These are phyloP conservation scores for Rhododendron ferrugineum DNA, from an alignment of 148 eudicot species.

Conservation along the genomic window DNA sequence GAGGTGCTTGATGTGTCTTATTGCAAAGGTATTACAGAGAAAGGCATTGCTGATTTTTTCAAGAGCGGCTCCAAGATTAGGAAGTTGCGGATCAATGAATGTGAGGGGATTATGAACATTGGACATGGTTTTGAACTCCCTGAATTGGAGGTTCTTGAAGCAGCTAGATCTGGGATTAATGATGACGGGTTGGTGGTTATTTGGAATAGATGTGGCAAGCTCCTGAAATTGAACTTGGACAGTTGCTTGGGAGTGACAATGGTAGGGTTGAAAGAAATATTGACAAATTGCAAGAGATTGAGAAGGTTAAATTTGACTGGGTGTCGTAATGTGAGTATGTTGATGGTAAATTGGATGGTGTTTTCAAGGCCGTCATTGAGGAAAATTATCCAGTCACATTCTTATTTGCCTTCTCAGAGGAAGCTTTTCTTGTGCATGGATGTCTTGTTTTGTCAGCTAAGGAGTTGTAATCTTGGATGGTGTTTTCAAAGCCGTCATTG, in stretches of 20 bases:
- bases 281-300: slow-evolving; percentile 37
- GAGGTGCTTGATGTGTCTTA: slow-evolving; percentile 47
- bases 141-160: slow-evolving; percentile 38
- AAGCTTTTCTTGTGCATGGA: slow-evolving; percentile 48
- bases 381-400: slow-evolving; percentile 40
- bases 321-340: slow-evolving; percentile 29
- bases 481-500: slow-evolving; percentile 46
- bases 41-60: slow-evolving; percentile 43
- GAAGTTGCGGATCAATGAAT: slow-evolving; percentile 43
- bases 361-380: slow-evolving; percentile 44
- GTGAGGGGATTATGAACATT: slow-evolving; percentile 36
- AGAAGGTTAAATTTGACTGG: slow-evolving; percentile 45
- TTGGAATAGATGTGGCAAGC: slow-evolving; percentile 44
- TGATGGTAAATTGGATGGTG: slow-evolving; percentile 39
- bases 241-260: slow-evolving; percentile 41
- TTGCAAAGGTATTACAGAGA: slow-evolving; percentile 35
- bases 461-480: slow-evolving; percentile 22
- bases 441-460: slow-evolving; percentile 13
- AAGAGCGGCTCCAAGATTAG: slow-evolving; percentile 31
- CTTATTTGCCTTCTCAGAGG: slow-evolving; percentile 19
- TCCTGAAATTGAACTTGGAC: slow-evolving; percentile 39
- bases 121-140: slow-evolving; percentile 39
- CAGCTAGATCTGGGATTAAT: slow-evolving; percentile 42
- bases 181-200: slow-evolving; percentile 45
- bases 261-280: slow-evolving; percentile 18